These are phyloP conservation scores for Mycena pura DNA, from an alignment of 768 basidiomycete species.

Conservation along the genomic window DNA sequence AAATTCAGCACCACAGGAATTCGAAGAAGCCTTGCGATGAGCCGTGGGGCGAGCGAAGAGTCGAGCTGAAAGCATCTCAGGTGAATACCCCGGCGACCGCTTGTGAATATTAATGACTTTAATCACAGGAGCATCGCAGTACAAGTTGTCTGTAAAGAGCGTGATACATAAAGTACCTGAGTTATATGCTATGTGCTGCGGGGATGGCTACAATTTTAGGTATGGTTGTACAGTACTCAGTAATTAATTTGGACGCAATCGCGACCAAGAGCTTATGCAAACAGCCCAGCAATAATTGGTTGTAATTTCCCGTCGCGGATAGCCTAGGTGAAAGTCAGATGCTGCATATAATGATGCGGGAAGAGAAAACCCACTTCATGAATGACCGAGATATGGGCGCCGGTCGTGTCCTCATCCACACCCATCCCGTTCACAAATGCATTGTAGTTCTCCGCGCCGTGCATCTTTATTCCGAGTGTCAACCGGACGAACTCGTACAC, in stretches of 20 bases:
- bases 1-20: slow-evolving; percentile 80
- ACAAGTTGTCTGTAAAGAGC: no score
- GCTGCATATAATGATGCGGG: neutral
- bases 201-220: no score
- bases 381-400: slow-evolving; percentile 75
- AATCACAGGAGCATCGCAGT: no score
- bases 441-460: slow-evolving; percentile 75
- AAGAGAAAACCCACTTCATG: slow-evolving; percentile 65
- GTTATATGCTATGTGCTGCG: no score
- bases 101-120: no score
- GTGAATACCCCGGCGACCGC: no score
- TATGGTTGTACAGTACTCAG: no score
- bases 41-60: no score
- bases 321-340: slow-evolving; percentile 38
- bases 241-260: no score
- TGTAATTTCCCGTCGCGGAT: slow-evolving; percentile 63
- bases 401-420: slow-evolving; percentile 70
- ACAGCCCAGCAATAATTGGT: slow-evolving; percentile 48
- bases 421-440: slow-evolving; percentile 68
- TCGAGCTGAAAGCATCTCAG: no score
- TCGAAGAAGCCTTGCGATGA: slow-evolving; percentile 66
- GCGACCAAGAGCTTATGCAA: slow-evolving; percentile 33
- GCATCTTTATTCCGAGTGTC: slow-evolving; percentile 78
- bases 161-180: no score
- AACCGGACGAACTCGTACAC: slow-evolving; percentile 81